These are phyloP conservation scores for Gigaspora rosea DNA, from an alignment of 192 early-diverging fungal species.

Conservation along the genomic window DNA sequence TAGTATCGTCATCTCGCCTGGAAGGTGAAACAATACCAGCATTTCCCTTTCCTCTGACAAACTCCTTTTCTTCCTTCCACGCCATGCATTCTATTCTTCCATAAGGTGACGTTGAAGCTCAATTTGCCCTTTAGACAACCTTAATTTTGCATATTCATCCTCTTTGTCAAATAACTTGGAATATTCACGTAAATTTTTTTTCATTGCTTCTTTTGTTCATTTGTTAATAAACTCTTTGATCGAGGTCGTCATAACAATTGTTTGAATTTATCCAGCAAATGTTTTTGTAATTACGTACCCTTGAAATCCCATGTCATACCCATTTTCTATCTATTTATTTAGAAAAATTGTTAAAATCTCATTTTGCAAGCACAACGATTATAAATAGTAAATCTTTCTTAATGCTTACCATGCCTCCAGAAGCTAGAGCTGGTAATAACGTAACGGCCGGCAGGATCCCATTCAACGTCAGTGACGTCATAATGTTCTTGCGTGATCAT, in stretches of 20 bases:
- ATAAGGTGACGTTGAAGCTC: conserved; percentile 73
- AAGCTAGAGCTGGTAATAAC: conserved; percentile 15
- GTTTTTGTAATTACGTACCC: conserved; percentile 77
- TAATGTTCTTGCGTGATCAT: no score
- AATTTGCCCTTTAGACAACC: conserved; percentile 73
- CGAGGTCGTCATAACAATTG: conserved; percentile 96
- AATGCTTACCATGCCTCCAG: conserved; percentile 77
- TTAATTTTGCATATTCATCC: conserved; percentile 74
- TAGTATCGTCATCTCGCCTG: conserved; percentile 60
- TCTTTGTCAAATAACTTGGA: conserved; percentile 86
- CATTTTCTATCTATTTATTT: no score
- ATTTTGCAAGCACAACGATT: conserved; percentile 84
- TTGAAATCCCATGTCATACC: no score
- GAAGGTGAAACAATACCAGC: conserved; percentile 52
- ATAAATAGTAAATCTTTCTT: conserved; percentile 55
- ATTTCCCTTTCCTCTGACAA: conserved; percentile 57
- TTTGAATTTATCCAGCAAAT: conserved; percentile 80
- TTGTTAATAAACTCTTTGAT: conserved; percentile 76
- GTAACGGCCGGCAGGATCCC: no score
- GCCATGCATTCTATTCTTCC: conserved; percentile 86
- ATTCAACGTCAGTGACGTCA: no score
- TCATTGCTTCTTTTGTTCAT: conserved; percentile 45
- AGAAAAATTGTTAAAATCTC: no score
- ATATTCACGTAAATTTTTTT: conserved; percentile 92
- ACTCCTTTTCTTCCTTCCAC: conserved; percentile 64